Evolutionary conservation across 1,139 yeast genomes (phyloP).

Genomic region (Eremothecium cymbalariae): DNA sequence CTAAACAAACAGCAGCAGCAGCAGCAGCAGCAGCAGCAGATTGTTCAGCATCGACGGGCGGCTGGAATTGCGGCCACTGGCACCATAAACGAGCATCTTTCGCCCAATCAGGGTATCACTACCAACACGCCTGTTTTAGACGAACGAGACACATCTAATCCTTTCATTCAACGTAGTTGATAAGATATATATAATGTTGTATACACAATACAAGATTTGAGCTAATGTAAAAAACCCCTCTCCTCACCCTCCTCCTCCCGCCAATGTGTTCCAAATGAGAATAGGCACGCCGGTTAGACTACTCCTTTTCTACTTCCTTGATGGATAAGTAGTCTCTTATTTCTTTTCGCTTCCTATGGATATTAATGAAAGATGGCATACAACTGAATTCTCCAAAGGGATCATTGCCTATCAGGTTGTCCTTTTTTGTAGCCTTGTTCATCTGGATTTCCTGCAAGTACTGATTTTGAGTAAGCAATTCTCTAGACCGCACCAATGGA

Average conservation of each 20-base stretch:
- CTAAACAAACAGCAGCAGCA: slow-evolving; percentile 5
- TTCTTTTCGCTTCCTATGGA: slow-evolving; percentile 23
- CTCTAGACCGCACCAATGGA: slow-evolving; percentile 18
- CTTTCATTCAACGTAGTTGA: slow-evolving; percentile 7
- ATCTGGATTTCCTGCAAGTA: slow-evolving; percentile 26
- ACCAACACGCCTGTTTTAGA: slow-evolving; percentile 5
- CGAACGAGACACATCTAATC: slow-evolving; percentile 7
- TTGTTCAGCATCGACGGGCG: slow-evolving; percentile 1
- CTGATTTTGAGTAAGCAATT: slow-evolving; percentile 16
- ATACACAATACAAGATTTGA: slow-evolving; percentile 4
- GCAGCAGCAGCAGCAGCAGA: slow-evolving; percentile 4
- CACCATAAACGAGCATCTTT: slow-evolving; percentile 1
- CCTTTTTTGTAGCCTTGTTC: slow-evolving; percentile 25
- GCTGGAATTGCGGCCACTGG: slow-evolving; percentile 1
- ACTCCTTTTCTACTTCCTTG: slow-evolving; percentile 8
- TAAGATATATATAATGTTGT: background rate
- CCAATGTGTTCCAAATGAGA: too few species aligned
- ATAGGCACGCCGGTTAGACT: too few species aligned
- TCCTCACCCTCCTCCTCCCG: too few species aligned
- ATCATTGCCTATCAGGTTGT: slow-evolving; percentile 26
- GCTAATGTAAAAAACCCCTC: slow-evolving; percentile 2
- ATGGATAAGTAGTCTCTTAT: slow-evolving; percentile 16
- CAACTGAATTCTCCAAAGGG: slow-evolving; percentile 28
- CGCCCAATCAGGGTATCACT: slow-evolving; percentile 2
- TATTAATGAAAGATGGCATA: slow-evolving; percentile 25